Percentiles rank a stretch among this genome's conserved stretches.
Evolutionary conservation across 345 rosid species (phyloP).

Genomic region (Anacardium occidentale): DNA sequence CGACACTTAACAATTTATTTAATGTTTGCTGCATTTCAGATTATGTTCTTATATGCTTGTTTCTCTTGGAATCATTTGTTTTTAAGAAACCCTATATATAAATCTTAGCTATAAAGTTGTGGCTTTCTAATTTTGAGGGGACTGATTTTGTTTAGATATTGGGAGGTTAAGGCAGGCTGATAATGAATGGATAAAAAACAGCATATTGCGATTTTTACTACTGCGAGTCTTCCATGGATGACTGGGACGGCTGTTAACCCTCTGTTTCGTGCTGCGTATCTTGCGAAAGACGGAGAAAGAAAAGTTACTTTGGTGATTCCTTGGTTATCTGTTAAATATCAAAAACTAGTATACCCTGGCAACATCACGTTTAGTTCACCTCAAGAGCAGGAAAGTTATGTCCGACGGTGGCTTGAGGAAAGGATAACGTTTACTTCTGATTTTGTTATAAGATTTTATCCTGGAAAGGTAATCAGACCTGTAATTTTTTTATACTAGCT

Average conservation of each 20-base stretch:
- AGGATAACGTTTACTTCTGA: constrained; percentile 50
- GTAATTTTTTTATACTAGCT: background rate
- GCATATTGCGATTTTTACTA: constrained; percentile 81
- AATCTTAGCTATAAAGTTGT: background rate
- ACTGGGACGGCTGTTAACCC: constrained; percentile 98
- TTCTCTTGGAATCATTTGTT: background rate
- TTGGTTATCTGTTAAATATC: constrained; percentile 76
- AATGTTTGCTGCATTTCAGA: background rate
- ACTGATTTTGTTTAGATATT: background rate
- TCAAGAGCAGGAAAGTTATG: constrained; percentile 65
- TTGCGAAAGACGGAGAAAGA: constrained; percentile 64
- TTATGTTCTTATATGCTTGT: background rate
- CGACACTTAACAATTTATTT: background rate
- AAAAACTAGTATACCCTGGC: constrained; percentile 67
- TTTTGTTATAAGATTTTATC: constrained; percentile 68
- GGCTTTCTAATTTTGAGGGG: background rate
- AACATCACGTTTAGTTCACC: constrained; percentile 57
- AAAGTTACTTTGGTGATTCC: constrained; percentile 87
- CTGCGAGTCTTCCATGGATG: constrained; percentile 97
- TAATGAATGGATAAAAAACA: constrained; percentile 58
- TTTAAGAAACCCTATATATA: background rate
- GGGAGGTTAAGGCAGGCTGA: constrained; percentile 8
- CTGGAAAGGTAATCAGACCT: constrained; percentile 66
- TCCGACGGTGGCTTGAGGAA: constrained; percentile 77
- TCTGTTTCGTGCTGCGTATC: constrained; percentile 91